Evolutionary conservation across 257 asterid species (phyloP), one percentile per base, ranked within the genome.

Genomic region (Hygrophila difformis): DNA sequence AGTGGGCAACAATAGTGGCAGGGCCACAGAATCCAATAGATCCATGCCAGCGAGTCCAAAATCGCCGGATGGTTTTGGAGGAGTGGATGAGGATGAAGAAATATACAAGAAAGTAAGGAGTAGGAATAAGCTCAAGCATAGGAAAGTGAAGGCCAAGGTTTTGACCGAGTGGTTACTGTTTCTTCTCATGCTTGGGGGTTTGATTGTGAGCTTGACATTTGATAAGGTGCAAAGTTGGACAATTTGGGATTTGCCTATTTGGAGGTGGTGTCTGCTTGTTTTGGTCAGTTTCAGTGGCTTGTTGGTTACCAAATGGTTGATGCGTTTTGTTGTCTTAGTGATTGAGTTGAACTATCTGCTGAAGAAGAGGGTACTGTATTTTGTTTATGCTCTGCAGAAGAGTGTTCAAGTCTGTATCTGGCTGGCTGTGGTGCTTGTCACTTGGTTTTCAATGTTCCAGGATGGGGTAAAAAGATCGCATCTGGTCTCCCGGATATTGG

Each of bases 181-280:
- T 62, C 66, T 79, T 1, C 77, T 75, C 47, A 35, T 81, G 59
- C 61, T 84, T 18, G 96, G 87, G 24, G 71, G 75, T 59, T 70
- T 84, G 49, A 56, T 79, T 29, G 62, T 84, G 29, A 79, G 87
- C 50, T 57, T 77, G 52, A 65, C 74, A 11, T 76, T 79, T 63
- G 40, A 75, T 45, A 61, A 41, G 72, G 12, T 79, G 57, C 54
- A 58, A 23, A 36, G 41, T 8, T 22, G 61, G 72, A 67, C 14
- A 41, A 5, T 72, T 10, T 82, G 88, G 93, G 76, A 74, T 20
- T 62, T 85, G 57, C 69, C 49, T 49, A 44, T 82, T 45, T 89
- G 98, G 98, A 82, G 75, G 46, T 88, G 95, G 97, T 65, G 72
- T 44, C 67, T 71, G 11, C 86, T 88, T 34, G 72, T 88, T 64